Base-by-base conservation (phyloP, 2,329 filamentous ascomycete genomes). In the Colletotrichum cereale region DNA sequence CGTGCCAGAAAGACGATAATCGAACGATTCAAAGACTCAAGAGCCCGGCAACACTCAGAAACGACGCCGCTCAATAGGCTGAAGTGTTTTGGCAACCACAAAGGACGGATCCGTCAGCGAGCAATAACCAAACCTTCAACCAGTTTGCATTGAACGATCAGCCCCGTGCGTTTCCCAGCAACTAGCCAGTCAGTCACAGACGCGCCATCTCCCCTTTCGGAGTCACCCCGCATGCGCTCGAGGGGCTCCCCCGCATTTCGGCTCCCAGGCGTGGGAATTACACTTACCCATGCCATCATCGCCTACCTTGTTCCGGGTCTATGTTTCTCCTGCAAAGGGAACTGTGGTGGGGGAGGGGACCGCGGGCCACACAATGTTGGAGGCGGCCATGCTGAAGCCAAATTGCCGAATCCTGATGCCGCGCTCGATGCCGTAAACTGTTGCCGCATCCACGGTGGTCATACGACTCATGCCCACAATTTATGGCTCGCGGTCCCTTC, bases 381-480 rank as follows among this genome's bases (percentile, higher is more conserved):
- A 53, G 48, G 36, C 48, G 48, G 48, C 36, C 42, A 55, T 24
- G 61, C 52, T 53, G 31, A 55, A 52, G 47, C 31, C 44, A 52
- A 62, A 42, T 53, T 63, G 61, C 61, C 61, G 61, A 63, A 63
- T 24, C 44, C 26, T 53, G n/a, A 53, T 63, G 61, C 61, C 61
- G 61, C 26, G 34, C 61, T 40, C 48, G 61, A 63, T 67, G 57
- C 65, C 65, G 57, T 42, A 34, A 16, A 44, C n/a, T 53, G 65
- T 62, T 67, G 65, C 65, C 65, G 65, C 50, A 42, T 55, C 31
- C 21, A 47, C 29, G 34, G 11, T 31, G 55, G 34, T 67, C 65
- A 62, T 67, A 62, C 60, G 65, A 67, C 48, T 56, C 65, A 62
- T 52, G 57, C 57, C 57, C 57, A 52, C 48, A 50, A 55, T 63